Evolutionary conservation across 306 rosid genomes (phyloP), one percentile per base, ranked within the genome.

Genomic region (Gastrolobium villosum): DNA sequence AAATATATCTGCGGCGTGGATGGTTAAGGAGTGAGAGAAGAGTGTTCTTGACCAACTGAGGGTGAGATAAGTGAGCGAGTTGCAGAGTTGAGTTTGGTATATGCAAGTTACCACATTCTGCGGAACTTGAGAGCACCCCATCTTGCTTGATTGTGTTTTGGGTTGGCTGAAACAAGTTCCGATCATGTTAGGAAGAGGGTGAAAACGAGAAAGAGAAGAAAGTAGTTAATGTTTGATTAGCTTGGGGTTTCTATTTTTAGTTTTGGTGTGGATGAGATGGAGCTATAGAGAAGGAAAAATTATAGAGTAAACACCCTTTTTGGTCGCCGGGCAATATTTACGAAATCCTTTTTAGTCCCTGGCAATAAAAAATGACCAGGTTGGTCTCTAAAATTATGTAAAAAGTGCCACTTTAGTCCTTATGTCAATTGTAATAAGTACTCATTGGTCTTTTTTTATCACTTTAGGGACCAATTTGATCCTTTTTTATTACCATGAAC

Each of bases 81-180:
- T 81, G 84, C 88, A 80, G 41, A 90, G 87, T 48, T 87, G 85
- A 50, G 91, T 89, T 76, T 89, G 96, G 86, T 90, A 93, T 54
- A 82, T 78, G 89, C 85, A 87, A 20, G 91, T 87, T 7, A 89
- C 83, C 53, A 93, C 86, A 79, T 83, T 86, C 49, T 89, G 97
- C 2, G 94, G 91, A 40, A 63, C 79, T 73, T 83, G 83, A 49
- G 90, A 78, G 10, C 26, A 20, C 0, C 26, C 26, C 26, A 28
- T 20, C 4, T 3, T 46, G 81, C 84, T 83, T 76, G 90, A 46
- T 30, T 81, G 54, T 15, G 87, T 52, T 83, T 76, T 88, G 62
- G 97, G 91, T 28, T 87, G 96, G 92, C 88, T 87, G 88, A 93
- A 93, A 77, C 97, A 93, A 65, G 88, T 77, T 70, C 87, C 88